Evolutionary conservation across 2,329 filamentous ascomycete genomes (phyloP).

Genomic region (Alternaria sp.): DNA sequence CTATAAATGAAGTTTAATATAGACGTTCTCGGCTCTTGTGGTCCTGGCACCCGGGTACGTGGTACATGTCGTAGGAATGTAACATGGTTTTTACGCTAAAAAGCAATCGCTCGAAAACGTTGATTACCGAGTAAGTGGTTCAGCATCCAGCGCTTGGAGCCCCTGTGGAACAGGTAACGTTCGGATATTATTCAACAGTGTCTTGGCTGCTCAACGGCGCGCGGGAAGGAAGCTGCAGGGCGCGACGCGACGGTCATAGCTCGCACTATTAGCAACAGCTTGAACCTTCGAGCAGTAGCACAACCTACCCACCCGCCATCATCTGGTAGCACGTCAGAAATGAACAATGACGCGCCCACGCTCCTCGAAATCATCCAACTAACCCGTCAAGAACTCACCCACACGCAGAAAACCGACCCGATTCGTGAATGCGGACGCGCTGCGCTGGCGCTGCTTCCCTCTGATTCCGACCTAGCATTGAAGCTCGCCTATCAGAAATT

Average conservation of each 20-base stretch:
- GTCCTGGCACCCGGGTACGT: not conserved
- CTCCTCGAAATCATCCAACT: constrained; percentile 35
- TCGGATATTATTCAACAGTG: constrained; percentile 16
- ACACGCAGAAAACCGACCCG: constrained; percentile 26
- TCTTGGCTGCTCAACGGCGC: constrained; percentile 21
- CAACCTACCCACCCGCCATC: not conserved
- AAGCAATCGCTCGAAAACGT: not conserved
- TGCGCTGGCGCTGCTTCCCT: constrained; percentile 47
- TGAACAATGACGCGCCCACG: constrained; percentile 26
- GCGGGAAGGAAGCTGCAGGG: constrained; percentile 12
- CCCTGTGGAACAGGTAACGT: constrained; percentile 9
- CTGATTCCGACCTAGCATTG: constrained; percentile 61
- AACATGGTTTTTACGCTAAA: not conserved
- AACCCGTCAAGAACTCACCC: constrained; percentile 36
- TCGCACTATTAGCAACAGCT: constrained; percentile 12
- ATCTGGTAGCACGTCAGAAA: constrained; percentile 1
- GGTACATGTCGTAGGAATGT: constrained; percentile 1
- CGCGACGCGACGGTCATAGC: constrained; percentile 13
- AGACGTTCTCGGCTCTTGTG: constrained; percentile 15
- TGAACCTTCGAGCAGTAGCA: not conserved
- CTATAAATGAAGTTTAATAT: constrained; percentile 23
- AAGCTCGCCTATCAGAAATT: constrained; percentile 70
- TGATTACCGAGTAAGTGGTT: constrained; percentile 11
- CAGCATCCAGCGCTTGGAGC: not conserved
- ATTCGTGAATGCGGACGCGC: constrained; percentile 55